phyloP scores from a whole-genome alignment of 768 basidiomycete genomes.

The Agaricus subrufescens region DNA sequence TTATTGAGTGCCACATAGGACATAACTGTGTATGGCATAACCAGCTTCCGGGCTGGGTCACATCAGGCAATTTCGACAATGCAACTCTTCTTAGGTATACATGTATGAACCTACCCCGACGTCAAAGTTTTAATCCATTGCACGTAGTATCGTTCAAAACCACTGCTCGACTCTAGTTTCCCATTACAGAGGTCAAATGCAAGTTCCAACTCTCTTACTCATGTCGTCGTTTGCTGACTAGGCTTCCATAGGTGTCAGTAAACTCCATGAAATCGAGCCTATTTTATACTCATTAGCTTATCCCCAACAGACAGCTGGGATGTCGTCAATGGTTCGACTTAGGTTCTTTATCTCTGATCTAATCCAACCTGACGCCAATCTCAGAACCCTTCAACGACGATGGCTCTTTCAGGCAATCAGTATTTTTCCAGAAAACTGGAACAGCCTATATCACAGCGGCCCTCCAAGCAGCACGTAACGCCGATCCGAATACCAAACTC shows the following conservation, averaged over 20 bases:
- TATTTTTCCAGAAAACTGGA: constrained; percentile 51
- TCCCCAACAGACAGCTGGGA: constrained; percentile 40
- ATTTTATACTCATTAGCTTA: background rate
- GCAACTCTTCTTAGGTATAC: constrained; percentile 16
- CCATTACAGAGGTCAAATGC: constrained; percentile 53
- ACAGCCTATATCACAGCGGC: constrained; percentile 46
- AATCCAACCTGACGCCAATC: background rate
- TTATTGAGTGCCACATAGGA: constrained; percentile 18
- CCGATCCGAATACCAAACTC: constrained; percentile 52
- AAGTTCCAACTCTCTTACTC: constrained; percentile 3
- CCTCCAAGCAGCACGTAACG: constrained; percentile 46
- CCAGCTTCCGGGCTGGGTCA: constrained; percentile 50
- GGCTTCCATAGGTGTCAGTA: constrained; percentile 14
- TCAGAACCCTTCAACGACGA: constrained; percentile 56
- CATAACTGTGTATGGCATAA: constrained; percentile 49
- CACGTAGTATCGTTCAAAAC: constrained; percentile 32
- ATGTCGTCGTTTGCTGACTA: background rate
- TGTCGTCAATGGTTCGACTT: constrained; percentile 40
- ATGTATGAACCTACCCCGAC: background rate
- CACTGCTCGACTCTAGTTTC: constrained; percentile 46
- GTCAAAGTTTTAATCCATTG: background rate
- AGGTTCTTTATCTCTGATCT: too few relatives aligned
- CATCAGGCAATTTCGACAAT: constrained; percentile 25
- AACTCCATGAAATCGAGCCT: background rate
- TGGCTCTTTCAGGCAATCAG: constrained; percentile 46